phyloP scores from a whole-genome alignment of 2,329 filamentous ascomycete genomes.

The Didymella arachidicola region DNA sequence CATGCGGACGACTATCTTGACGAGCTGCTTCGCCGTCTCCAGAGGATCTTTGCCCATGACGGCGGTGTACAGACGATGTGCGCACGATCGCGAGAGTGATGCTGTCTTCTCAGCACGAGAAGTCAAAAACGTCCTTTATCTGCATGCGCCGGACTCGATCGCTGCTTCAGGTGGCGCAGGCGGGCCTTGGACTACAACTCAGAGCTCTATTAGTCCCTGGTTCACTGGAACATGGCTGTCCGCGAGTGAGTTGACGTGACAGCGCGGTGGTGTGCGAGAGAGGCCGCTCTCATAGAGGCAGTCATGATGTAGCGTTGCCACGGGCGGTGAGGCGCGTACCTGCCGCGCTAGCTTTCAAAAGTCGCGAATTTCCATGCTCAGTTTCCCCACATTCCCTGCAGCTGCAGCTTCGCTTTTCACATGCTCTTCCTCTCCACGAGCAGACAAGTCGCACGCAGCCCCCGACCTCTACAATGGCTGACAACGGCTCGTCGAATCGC shows the following conservation, averaged over 20 bases:
- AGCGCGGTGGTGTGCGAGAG: conserved; percentile 23
- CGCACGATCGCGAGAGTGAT: conserved; percentile 2
- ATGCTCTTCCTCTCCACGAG: conserved; percentile 38
- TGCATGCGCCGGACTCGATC: conserved; percentile 17
- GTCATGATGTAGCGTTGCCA: conserved; percentile 26
- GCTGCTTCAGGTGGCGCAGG: conserved; percentile 11
- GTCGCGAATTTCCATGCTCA: conserved; percentile 29
- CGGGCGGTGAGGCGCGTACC: conserved; percentile 33
- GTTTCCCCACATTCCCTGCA: conserved; percentile 23
- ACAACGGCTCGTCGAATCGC: conserved; percentile 29
- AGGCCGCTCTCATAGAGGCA: conserved; percentile 18
- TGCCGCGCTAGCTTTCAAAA: conserved; percentile 34
- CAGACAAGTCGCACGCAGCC: conserved; percentile 31
- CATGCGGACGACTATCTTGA: conserved; percentile 84
- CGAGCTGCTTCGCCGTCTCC: conserved; percentile 77
- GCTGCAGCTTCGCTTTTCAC: conserved; percentile 15
- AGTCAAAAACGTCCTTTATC: conserved; percentile 13
- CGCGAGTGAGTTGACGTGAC: conserved; percentile 25
- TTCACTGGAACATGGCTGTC: conserved; percentile 20
- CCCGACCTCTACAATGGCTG: conserved; percentile 37
- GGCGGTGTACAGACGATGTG: conserved; percentile 14
- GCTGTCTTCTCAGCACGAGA: conserved; percentile 14
- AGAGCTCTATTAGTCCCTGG: conserved; percentile 8
- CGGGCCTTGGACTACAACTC: not conserved
- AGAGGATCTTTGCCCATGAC: conserved; percentile 56